Evolutionary conservation across 148 eudicot species (phyloP).

Genomic region (Beta vulgaris): DNA sequence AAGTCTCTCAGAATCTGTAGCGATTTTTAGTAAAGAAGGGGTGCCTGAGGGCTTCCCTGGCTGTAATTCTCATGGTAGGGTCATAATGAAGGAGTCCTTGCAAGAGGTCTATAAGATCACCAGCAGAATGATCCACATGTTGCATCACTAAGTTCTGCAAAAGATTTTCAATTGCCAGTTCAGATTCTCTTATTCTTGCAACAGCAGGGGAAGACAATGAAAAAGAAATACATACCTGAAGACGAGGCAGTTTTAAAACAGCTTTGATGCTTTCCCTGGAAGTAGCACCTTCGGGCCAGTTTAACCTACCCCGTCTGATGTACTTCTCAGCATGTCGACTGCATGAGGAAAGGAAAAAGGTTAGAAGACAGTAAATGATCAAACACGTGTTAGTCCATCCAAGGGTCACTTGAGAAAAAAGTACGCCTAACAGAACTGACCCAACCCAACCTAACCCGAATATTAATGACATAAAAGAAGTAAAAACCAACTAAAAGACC

Average conservation of each 20-base stretch:
- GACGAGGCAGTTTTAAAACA: conserved; percentile 55
- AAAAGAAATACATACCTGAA: conserved; percentile 36
- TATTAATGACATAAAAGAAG: too few species aligned
- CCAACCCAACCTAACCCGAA: too few species aligned
- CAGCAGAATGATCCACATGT: conserved; percentile 68
- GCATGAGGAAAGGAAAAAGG: conserved; percentile 16
- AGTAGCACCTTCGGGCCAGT: conserved; percentile 71
- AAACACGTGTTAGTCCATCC: not conserved
- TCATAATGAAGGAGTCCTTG: conserved; percentile 59
- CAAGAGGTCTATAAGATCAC: conserved; percentile 61
- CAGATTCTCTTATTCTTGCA: not conserved
- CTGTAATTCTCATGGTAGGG: conserved; percentile 48
- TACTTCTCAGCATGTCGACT: conserved; percentile 66
- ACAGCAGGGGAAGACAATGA: not conserved
- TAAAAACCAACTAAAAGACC: too few species aligned
- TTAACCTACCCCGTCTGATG: conserved; percentile 55
- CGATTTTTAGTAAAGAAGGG: conserved; percentile 55
- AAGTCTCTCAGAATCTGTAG: conserved; percentile 32
- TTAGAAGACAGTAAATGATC: not conserved
- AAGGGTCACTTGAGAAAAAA: not conserved
- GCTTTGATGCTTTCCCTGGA: conserved; percentile 67
- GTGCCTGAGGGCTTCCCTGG: conserved; percentile 57
- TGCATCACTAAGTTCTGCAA: conserved; percentile 63
- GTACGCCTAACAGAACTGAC: too few species aligned
- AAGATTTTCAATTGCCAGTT: not conserved